Evolutionary conservation across 345 rosid genomes (phyloP), one percentile per base, ranked within the genome.

Genomic region (Camelina sativa): DNA sequence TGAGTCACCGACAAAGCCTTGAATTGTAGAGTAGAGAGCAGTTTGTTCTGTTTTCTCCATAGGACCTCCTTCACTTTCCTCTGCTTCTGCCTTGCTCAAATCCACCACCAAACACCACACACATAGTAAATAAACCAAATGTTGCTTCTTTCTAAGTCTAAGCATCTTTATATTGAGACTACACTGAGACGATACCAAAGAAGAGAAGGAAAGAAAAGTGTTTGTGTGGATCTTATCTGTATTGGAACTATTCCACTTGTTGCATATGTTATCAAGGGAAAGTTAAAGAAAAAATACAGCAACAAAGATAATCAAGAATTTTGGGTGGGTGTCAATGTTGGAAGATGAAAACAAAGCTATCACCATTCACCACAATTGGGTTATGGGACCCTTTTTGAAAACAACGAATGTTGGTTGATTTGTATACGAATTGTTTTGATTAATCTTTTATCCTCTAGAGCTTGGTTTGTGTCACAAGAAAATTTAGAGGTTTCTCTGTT

Each of bases 1-100:
- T 81, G 88, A 84, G 35, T 84, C 76, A 60, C 99, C 97, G 7
- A 89, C 93, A 73, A 94, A 91, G 44, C 99, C 99, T 80, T 86
- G 88, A 44, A 94, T 81, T 11, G 92, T 83, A 72, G 87, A 74
- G 79, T 86, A 94, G 17, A 94, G 88, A 40, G 93, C 85, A 52
- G 72, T 84, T 83, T 80, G 69, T 80, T 94, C 97, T 47, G 82
- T 78, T 82, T 79, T 72, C 87, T 84, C 88, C 98, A 91, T 91
- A 11, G 91, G 91, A 84, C 90, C 82, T 52, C 66, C 83, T 60
- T 67, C 80, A 77, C 41, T 89, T 53, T 25, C 73, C 32, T 79
- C 88, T 80, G 75, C 82, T 74, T 83, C 79, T 56, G 80, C 86
- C 15, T 38, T 69, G 75, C 86, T 79, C 73, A 73, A 74, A 62